These are phyloP conservation scores for Talaromyces sp. DNA, from an alignment of 2,329 filamentous ascomycete species.

Conservation along the genomic window DNA sequence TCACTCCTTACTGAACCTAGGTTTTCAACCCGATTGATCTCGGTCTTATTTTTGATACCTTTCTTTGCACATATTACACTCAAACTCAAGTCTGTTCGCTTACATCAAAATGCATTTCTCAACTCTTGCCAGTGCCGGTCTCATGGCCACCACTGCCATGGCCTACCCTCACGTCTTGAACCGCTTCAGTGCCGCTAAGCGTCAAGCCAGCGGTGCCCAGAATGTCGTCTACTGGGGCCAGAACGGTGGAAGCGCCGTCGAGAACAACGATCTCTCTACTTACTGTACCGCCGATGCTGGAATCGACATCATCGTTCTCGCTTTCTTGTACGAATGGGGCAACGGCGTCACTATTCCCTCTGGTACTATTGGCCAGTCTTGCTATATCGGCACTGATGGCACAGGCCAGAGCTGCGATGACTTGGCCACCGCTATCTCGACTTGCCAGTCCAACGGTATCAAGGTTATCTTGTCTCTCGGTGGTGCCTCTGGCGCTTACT, in stretches of 20 bases:
- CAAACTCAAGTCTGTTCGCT: not conserved
- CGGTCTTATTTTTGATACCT: not conserved
- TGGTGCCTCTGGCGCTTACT: constrained; percentile 40
- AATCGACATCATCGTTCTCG: constrained; percentile 44
- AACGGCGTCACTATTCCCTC: constrained; percentile 35
- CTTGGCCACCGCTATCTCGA: constrained; percentile 40
- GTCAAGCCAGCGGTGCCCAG: constrained; percentile 8
- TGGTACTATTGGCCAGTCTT: constrained; percentile 41
- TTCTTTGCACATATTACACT: constrained; percentile 2
- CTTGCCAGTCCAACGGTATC: constrained; percentile 43
- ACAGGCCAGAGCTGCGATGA: constrained; percentile 32
- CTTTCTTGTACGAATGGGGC: constrained; percentile 43
- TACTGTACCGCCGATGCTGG: constrained; percentile 40
- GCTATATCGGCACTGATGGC: constrained; percentile 27
- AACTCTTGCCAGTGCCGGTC: constrained; percentile 10
- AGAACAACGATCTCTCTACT: constrained; percentile 16
- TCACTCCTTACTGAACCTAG: constrained; percentile 9
- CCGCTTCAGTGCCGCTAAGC: constrained; percentile 1
- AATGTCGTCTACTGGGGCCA: constrained; percentile 17
- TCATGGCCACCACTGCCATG: constrained; percentile 12
- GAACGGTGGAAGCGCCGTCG: not conserved
- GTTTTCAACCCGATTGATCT: constrained; percentile 10
- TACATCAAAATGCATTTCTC: constrained; percentile 14
- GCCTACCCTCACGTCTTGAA: constrained; percentile 11
- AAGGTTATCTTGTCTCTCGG: constrained; percentile 48